Evolutionary conservation across 345 rosid species (phyloP).

Genomic region (Arabidopsis arenosa): DNA sequence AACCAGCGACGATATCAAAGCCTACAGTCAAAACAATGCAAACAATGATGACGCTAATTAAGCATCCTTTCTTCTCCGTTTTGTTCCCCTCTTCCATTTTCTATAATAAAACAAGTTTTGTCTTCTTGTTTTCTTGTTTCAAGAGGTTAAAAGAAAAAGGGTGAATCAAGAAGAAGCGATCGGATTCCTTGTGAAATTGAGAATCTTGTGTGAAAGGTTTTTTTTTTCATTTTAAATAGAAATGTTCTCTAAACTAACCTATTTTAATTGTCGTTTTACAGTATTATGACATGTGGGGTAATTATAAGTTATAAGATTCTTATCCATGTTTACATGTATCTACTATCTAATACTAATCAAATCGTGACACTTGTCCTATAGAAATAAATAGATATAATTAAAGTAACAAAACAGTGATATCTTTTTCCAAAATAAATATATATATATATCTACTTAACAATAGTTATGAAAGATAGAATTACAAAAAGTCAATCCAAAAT

Average conservation of each 20-base stretch:
- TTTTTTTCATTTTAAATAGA: background rate
- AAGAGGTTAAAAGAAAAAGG: background rate
- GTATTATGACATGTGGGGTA: conserved; percentile 8
- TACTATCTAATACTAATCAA: too few relatives aligned
- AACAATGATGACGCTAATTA: background rate
- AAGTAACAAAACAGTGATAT: background rate
- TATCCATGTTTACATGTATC: too few relatives aligned
- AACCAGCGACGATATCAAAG: conserved; percentile 31
- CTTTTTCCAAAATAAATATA: too few relatives aligned
- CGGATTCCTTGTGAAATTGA: conserved; percentile 3
- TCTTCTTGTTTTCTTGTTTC: background rate
- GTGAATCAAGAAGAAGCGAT: conserved; percentile 2
- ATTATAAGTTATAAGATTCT: background rate
- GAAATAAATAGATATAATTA: background rate
- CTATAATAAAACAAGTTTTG: background rate
- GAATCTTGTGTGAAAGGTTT: conserved; percentile 13
- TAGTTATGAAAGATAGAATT: background rate
- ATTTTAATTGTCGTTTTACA: background rate
- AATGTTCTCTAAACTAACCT: background rate
- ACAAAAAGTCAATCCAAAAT: background rate
- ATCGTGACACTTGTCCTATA: background rate
- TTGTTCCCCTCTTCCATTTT: conserved; percentile 14
- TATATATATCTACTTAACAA: background rate
- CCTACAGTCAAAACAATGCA: conserved; percentile 17
- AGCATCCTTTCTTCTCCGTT: conserved; percentile 16